Conservation (phyloP, 768 basidiomycete species). For the Punctularia strigosozonata region DNA sequence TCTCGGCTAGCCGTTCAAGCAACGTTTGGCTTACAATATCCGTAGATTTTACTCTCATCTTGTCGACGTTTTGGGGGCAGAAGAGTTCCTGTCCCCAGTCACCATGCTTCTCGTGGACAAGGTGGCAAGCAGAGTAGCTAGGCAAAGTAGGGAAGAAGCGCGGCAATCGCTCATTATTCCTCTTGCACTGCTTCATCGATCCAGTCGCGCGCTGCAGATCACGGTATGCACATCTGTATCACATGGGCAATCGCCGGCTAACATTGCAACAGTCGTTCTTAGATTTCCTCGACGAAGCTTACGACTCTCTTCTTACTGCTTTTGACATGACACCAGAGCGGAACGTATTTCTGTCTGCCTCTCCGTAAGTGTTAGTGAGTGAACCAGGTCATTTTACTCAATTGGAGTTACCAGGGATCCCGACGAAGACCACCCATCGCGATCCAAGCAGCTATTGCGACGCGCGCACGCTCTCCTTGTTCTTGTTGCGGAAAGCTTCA, state of each 20-base stretch:
- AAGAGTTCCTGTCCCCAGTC: conserved; percentile 73
- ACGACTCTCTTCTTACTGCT: conserved; percentile 39
- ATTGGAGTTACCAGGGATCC: conserved; percentile 29
- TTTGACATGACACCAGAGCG: conserved; percentile 23
- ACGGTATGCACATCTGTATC: conserved; percentile 36
- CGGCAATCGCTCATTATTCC: conserved; percentile 53
- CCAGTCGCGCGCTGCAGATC: conserved; percentile 39
- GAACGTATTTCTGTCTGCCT: conserved; percentile 43
- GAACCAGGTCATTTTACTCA: conserved; percentile 1
- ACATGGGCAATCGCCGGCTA: conserved; percentile 4
- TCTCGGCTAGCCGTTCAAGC: neutral
- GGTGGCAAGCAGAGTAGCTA: conserved; percentile 52
- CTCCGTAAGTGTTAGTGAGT: conserved; percentile 30
- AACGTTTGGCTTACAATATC: too few relatives aligned
- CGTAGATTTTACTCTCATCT: conserved; percentile 83
- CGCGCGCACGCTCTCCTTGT: conserved; percentile 58
- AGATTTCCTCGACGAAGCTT: conserved; percentile 56
- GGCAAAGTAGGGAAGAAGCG: conserved; percentile 50
- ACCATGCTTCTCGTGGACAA: conserved; percentile 82
- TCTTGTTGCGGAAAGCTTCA: conserved; percentile 47
- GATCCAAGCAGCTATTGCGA: conserved; percentile 34
- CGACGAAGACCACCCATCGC: conserved; percentile 40
- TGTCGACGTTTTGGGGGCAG: conserved; percentile 66
- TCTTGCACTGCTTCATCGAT: too few relatives aligned
- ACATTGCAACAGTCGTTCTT: conserved; percentile 36